These are phyloP conservation scores for Magnaporthiopsis incrustans DNA, from an alignment of 2,329 filamentous ascomycete genomes.

Conservation along the genomic window DNA sequence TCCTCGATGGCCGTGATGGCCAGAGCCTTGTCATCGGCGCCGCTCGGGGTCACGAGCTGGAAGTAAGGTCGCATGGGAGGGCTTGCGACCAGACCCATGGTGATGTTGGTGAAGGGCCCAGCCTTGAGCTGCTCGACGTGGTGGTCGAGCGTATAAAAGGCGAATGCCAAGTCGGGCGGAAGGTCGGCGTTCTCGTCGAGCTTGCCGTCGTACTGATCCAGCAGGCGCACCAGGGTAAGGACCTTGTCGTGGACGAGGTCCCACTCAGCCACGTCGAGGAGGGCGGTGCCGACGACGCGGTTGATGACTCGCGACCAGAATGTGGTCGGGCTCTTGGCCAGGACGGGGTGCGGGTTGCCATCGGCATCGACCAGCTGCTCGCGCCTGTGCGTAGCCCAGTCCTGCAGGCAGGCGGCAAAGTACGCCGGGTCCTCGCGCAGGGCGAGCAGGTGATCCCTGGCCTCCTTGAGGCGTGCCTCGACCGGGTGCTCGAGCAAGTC, in stretches of 20 bases:
- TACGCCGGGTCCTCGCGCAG: slow-evolving; percentile 14
- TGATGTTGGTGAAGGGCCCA: slow-evolving; percentile 7
- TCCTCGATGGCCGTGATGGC: slow-evolving; percentile 10
- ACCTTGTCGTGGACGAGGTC: slow-evolving; percentile 11
- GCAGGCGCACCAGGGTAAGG: slow-evolving; percentile 8
- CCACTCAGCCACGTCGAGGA: slow-evolving; percentile 12
- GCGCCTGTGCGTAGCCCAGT: slow-evolving; percentile 11
- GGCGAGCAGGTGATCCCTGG: slow-evolving; percentile 13
- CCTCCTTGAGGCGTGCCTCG: slow-evolving; percentile 10
- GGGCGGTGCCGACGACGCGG: slow-evolving; percentile 9
- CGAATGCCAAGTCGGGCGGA: slow-evolving; percentile 10
- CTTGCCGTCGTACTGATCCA: slow-evolving; percentile 8
- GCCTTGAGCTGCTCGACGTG: slow-evolving; percentile 11
- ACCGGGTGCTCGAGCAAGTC: slow-evolving; percentile 9
- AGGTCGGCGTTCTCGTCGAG: slow-evolving; percentile 1
- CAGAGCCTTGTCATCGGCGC: slow-evolving; percentile 7
- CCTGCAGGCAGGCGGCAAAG: slow-evolving; percentile 8
- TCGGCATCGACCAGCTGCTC: slow-evolving; percentile 8
- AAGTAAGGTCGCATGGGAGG: slow-evolving; percentile 9
- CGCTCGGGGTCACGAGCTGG: slow-evolving; percentile 5
- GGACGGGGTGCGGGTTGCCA: slow-evolving; percentile 5
- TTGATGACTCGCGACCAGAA: slow-evolving; percentile 7
- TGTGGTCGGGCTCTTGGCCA: neutral
- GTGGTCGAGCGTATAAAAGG: slow-evolving; percentile 13
- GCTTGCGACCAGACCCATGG: slow-evolving; percentile 8